Percentiles rank a stretch among this genome's conserved stretches.
These are phyloP conservation scores for Candida endomychidarum DNA, from an alignment of 805 yeast genomes.

Conservation along the genomic window DNA sequence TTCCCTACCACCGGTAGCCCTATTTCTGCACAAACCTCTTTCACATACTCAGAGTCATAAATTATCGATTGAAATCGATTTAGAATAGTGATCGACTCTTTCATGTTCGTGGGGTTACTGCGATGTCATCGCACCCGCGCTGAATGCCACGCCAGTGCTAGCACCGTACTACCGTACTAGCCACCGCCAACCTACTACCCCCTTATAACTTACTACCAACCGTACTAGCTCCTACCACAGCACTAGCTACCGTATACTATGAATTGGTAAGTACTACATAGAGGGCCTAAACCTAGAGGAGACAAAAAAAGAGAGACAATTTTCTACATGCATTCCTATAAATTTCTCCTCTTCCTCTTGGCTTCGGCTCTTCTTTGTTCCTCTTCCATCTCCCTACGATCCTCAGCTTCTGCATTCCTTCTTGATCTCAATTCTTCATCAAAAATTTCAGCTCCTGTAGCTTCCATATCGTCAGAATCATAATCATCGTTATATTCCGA, in stretches of 20 bases:
- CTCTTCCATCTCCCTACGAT: slow-evolving; percentile 63
- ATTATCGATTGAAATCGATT: slow-evolving; percentile 73
- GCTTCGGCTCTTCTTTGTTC: slow-evolving; percentile 45
- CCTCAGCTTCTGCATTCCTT: slow-evolving; percentile 72
- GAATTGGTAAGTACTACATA: too few species aligned
- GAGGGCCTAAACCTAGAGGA: too few species aligned
- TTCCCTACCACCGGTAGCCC: slow-evolving; percentile 60
- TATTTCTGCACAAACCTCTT: slow-evolving; percentile 17
- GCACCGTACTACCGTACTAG: too few species aligned
- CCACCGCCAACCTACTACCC: too few species aligned
- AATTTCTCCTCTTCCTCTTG: slow-evolving; percentile 19
- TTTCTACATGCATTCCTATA: too few species aligned
- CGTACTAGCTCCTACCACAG: too few species aligned
- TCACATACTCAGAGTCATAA: slow-evolving; percentile 57
- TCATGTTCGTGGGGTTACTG: too few species aligned
- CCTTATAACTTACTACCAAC: too few species aligned
- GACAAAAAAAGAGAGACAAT: too few species aligned
- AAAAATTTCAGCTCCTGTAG: slow-evolving; percentile 84
- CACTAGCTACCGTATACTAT: too few species aligned
- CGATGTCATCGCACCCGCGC: too few species aligned
- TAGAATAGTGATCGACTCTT: slow-evolving; percentile 49
- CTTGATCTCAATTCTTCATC: slow-evolving; percentile 77
- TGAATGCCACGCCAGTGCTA: too few species aligned
- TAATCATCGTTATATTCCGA: slow-evolving; percentile 41
- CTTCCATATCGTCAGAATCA: slow-evolving; percentile 81